These are phyloP conservation scores for Cyclospora cayetanensis DNA, from an alignment of 169 alveolate species.

Conservation along the genomic window DNA sequence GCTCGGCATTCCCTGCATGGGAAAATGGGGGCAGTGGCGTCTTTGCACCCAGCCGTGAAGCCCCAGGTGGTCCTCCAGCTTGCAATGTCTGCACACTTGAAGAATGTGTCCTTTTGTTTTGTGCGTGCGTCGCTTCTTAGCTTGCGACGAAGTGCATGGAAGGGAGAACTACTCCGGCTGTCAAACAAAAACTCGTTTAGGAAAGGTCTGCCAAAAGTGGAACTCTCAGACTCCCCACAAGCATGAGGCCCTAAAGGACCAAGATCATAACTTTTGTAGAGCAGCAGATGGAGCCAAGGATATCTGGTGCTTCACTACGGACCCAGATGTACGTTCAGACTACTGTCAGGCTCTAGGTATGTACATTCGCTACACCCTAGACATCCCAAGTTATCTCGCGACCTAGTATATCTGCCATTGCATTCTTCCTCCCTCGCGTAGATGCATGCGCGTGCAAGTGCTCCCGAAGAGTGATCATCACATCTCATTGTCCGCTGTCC, in stretches of 20 bases:
- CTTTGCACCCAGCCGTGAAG: background rate
- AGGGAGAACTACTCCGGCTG: conserved; percentile 42
- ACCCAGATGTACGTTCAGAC: conserved; percentile 55
- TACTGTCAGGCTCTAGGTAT: conserved; percentile 65
- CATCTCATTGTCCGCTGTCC: no score
- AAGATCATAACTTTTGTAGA: conserved; percentile 61
- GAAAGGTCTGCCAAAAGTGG: conserved; percentile 58
- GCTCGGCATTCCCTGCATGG: background rate
- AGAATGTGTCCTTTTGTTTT: background rate
- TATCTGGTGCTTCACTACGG: conserved; percentile 64
- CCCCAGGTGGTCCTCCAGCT: background rate
- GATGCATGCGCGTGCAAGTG: no score
- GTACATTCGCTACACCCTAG: background rate
- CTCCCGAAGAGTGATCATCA: no score
- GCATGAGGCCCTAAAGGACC: background rate
- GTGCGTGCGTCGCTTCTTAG: background rate
- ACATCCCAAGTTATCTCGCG: no score
- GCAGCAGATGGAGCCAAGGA: background rate
- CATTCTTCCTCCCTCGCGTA: no score
- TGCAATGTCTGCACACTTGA: background rate
- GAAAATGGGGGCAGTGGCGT: background rate
- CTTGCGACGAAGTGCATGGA: background rate
- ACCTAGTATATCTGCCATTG: no score
- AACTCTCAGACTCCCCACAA: conserved; percentile 34
- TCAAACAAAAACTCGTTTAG: conserved; percentile 55